phyloP scores from a whole-genome alignment of 2,329 filamentous ascomycete species.

The Ophiostoma novo-ulmi region DNA sequence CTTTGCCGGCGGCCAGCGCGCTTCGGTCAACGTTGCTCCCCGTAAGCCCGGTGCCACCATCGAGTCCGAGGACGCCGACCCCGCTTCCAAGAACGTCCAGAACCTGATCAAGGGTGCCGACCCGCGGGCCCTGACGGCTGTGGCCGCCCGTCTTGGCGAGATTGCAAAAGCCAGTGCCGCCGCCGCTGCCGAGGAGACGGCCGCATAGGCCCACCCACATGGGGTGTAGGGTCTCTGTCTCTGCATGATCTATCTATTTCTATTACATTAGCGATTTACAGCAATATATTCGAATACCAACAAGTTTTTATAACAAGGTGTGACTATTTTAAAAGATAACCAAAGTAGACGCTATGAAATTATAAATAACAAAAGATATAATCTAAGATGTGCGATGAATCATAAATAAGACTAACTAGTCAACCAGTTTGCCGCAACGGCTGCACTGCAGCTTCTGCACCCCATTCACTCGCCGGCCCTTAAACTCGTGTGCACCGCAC shows the following conservation, averaged over 20 bases:
- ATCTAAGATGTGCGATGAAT: neutral
- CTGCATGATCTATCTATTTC: neutral
- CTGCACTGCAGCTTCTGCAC: conserved; percentile 58
- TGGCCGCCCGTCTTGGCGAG: conserved; percentile 27
- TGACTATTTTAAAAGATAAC: neutral
- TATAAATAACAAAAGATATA: neutral
- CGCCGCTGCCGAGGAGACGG: neutral
- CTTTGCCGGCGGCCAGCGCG: conserved; percentile 50
- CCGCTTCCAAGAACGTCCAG: conserved; percentile 19
- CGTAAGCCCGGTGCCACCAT: conserved; percentile 20
- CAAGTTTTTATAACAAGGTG: neutral
- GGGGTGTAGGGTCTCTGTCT: neutral
- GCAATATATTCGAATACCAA: neutral
- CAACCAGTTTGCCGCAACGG: conserved; percentile 42
- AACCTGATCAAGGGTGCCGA: conserved; percentile 30
- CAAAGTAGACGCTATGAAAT: neutral
- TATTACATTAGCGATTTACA: conserved; percentile 1
- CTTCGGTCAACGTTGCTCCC: conserved; percentile 32
- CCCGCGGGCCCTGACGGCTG: conserved; percentile 29
- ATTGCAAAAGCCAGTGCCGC: conserved; percentile 25
- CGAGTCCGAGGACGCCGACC: conserved; percentile 22
- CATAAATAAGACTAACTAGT: neutral
- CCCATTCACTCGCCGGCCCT: conserved; percentile 51
- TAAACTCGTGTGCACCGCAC: conserved; percentile 59
- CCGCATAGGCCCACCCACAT: neutral